A percentile compares a stretch with the other conserved stretches of the same genome.
These are phyloP conservation scores for Trifolium repens DNA, from an alignment of 306 rosid species.

Conservation along the genomic window DNA sequence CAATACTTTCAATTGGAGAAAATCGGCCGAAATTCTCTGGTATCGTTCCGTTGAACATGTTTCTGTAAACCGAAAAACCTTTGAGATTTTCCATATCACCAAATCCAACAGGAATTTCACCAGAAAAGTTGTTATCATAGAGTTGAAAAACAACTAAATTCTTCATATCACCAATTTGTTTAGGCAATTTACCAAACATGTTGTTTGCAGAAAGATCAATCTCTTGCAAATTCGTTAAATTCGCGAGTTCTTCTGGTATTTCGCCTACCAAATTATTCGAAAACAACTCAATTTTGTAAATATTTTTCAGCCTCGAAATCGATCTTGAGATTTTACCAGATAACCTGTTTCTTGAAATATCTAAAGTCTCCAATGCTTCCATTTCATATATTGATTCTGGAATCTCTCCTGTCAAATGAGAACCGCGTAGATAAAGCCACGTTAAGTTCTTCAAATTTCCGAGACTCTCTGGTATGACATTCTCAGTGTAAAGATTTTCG, in stretches of 20 bases:
- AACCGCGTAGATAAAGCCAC: slow-evolving; percentile 71
- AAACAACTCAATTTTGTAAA: slow-evolving; percentile 77
- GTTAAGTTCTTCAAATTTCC: slow-evolving; percentile 76
- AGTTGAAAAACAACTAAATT: slow-evolving; percentile 80
- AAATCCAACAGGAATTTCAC: slow-evolving; percentile 81
- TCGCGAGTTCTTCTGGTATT: slow-evolving; percentile 72
- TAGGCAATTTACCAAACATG: slow-evolving; percentile 69
- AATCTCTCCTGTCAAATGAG: slow-evolving; percentile 77
- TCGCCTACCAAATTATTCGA: slow-evolving; percentile 69
- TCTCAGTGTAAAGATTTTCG: slow-evolving; percentile 53
- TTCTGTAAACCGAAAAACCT: slow-evolving; percentile 73
- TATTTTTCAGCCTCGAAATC: slow-evolving; percentile 65
- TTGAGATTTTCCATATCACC: slow-evolving; percentile 76
- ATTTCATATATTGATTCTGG: slow-evolving; percentile 75
- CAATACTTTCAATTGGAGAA: slow-evolving; percentile 74
- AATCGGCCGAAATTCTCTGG: slow-evolving; percentile 72
- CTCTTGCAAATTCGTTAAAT: slow-evolving; percentile 73
- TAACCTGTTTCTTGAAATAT: slow-evolving; percentile 75
- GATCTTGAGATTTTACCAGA: slow-evolving; percentile 76
- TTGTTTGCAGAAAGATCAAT: slow-evolving; percentile 75
- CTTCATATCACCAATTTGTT: slow-evolving; percentile 64
- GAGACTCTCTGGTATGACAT: slow-evolving; percentile 64
- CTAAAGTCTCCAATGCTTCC: slow-evolving; percentile 69
- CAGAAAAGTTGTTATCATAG: slow-evolving; percentile 73
- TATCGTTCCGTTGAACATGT: slow-evolving; percentile 71